Base-by-base conservation (phyloP, 1,139 yeast genomes). In the Kazachstania sp. region DNA sequence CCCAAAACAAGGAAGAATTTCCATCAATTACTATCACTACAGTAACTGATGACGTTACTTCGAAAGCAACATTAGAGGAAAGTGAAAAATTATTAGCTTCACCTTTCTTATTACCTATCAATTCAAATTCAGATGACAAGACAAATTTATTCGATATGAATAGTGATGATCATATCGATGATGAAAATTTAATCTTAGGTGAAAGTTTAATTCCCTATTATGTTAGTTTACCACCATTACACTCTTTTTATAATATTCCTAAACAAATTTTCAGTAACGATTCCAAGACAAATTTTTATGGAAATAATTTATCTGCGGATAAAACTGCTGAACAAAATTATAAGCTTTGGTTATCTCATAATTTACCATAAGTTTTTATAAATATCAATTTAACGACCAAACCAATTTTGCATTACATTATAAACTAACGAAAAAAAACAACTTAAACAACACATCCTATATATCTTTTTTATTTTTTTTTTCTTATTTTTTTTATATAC, bases 261-360 rank as follows among this genome's bases (percentile, higher is more conserved):
- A 45, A 40, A 8, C 13, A 37, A 9, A 26, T 38, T 37, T 8
- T 38, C 7, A 32, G 30, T 23, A 11, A 6, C 11, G 5, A 5
- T 13, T 31, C 32, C 8, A 45, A 18, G 28, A 19, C 19, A 19
- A 34, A 35, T 16, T 23, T 7, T 23, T 23, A 23, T 23, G 15
- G 4, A 18, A 29, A 37, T 23, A 41, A 43, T 32, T 29, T 37
- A 16, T 39, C 41, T 12, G 16, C 32, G 26, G 64, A 60, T 39
- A 55, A 55, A 41, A 52, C 54, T 18, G 63, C 63, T 18, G 65
- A 59, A 48, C 54, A 56, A 36, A 58, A 59, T 48, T 60, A 60
- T 45, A 59, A 56, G 45, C 47, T 59, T 23, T 60, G 65, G 65
- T 49, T 60, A 34, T 54, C 52, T 44, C 53, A 54, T 45, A 53